A percentile compares a stretch with the other conserved stretches of the same genome.
Conservation (phyloP, 805 yeast genomes). For the Candida michaelii region DNA sequence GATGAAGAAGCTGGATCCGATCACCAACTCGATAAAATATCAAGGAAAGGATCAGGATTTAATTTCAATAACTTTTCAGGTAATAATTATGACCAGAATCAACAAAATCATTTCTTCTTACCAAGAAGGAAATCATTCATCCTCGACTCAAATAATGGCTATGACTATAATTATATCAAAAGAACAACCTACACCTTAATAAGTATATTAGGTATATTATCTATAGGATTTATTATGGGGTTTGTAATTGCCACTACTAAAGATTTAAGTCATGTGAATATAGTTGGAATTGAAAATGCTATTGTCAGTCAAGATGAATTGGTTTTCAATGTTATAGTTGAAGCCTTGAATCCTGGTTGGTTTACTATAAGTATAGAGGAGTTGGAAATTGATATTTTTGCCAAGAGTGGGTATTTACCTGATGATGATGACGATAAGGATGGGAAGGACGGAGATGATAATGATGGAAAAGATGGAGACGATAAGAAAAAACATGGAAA, state of each 20-base stretch:
- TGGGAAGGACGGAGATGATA: slow-evolving; percentile 9
- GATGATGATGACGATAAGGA: slow-evolving; percentile 7
- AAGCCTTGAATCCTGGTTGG: slow-evolving; percentile 87
- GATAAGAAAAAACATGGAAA: neutral
- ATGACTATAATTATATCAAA: slow-evolving; percentile 23
- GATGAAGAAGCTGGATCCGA: slow-evolving; percentile 30
- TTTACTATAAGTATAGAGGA: slow-evolving; percentile 61
- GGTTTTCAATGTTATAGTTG: slow-evolving; percentile 72
- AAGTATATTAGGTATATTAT: slow-evolving; percentile 50
- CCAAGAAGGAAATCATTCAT: slow-evolving; percentile 29
- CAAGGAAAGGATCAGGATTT: slow-evolving; percentile 16
- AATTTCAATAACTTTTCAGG: slow-evolving; percentile 11
- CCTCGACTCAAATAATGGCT: slow-evolving; percentile 6
- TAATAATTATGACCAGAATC: slow-evolving; percentile 21
- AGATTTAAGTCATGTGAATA: slow-evolving; percentile 67
- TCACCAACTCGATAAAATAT: slow-evolving; percentile 15
- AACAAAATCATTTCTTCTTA: slow-evolving; percentile 25
- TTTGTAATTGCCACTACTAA: slow-evolving; percentile 83
- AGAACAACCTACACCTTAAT: slow-evolving; percentile 44
- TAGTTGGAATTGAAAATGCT: slow-evolving; percentile 64
- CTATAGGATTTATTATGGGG: slow-evolving; percentile 78
- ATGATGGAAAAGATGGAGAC: neutral
- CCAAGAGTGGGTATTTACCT: slow-evolving; percentile 56
- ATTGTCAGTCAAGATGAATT: slow-evolving; percentile 82
- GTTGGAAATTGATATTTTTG: slow-evolving; percentile 83